Evolutionary conservation across 306 rosid species (phyloP).

Genomic region (Malus orientalis): DNA sequence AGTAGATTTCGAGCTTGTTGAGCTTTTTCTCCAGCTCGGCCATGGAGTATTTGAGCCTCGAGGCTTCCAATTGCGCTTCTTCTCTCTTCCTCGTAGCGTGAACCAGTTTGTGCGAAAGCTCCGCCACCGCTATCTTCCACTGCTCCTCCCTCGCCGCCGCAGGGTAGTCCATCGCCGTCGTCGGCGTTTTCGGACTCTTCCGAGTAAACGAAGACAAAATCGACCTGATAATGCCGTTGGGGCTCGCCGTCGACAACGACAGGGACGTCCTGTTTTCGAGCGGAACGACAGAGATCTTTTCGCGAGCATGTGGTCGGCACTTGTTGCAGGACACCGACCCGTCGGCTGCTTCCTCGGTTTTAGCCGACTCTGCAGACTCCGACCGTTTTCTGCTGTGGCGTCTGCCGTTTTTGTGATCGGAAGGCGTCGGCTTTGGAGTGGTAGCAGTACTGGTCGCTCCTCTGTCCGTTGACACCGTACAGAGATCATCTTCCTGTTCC

Average conservation of each 20-base stretch:
- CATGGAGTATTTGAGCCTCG: slow-evolving; percentile 70
- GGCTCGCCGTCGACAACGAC: slow-evolving; percentile 46
- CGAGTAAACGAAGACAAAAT: slow-evolving; percentile 57
- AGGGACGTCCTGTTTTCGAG: slow-evolving; percentile 25
- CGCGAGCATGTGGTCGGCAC: slow-evolving; percentile 80
- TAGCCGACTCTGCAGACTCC: slow-evolving; percentile 23
- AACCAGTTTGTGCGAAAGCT: slow-evolving; percentile 75
- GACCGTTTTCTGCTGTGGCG: slow-evolving; percentile 37
- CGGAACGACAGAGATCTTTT: slow-evolving; percentile 76
- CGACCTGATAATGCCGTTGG: slow-evolving; percentile 69
- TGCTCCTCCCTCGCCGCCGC: slow-evolving; percentile 58
- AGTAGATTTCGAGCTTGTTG: slow-evolving; percentile 73
- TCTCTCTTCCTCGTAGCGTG: slow-evolving; percentile 71
- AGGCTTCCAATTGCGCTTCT: slow-evolving; percentile 73
- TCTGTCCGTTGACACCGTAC: background rate
- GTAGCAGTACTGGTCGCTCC: background rate
- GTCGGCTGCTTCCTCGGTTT: slow-evolving; percentile 19
- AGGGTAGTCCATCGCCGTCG: background rate
- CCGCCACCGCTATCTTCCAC: slow-evolving; percentile 72
- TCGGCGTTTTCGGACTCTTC: slow-evolving; percentile 57
- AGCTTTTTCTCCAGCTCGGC: slow-evolving; percentile 83
- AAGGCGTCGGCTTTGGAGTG: slow-evolving; percentile 39
- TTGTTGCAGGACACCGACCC: slow-evolving; percentile 67
- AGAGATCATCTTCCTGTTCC: slow-evolving; percentile 24
- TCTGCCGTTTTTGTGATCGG: slow-evolving; percentile 16